Evolutionary conservation across 78 protist species (phyloP), one percentile per base, ranked within the genome.

Genomic region (Monosiga brevicollis): DNA sequence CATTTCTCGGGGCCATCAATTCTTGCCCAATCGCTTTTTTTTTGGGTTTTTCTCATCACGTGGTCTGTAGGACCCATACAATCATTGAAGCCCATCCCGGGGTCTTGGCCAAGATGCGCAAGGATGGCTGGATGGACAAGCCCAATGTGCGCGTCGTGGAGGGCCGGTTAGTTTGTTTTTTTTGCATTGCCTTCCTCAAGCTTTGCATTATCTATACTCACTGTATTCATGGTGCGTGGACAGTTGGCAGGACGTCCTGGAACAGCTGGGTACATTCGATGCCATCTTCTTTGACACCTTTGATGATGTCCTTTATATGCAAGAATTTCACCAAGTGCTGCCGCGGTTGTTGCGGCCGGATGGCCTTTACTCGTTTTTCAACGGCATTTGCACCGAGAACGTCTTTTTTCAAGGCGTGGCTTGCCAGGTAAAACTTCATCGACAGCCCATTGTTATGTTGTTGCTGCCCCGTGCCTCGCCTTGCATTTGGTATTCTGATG

Each of bases 81-180:
- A 80, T 85, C 76, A 70, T 85, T 34, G 88, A 85, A 75, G 88
- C 88, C 0, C 88, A 85, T 40, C 83, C 83, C 25, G 55, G 42
- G 3, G 80, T 85, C 38, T 29, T 42, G 36, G 41, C 32, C 70
- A 42, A 79, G 70, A 76, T 76, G 74, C 73, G 11, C n/a, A 74
- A 1, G 2, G 76, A 49, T 20, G 86, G 86, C n/a, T 83, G 80
- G 80, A 81, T 39, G 42, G 41, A 76, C 71, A 39, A 49, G 35
- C 78, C 78, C 25, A 41, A 75, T n/a, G 86, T 76, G 54, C 1
- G 23, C 62, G 23, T 83, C 43, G 42, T 83, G 22, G 29, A 49
- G 29, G 62, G 62, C 62, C 29, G 6, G 62, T 32, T 26, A 40
- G 80, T 40, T 2, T 73, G 62, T 40, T 77, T 41, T n/a, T 11